Base-by-base conservation (phyloP, 495 filamentous ascomycete genomes). In the Hypoxylon fragiforme region DNA sequence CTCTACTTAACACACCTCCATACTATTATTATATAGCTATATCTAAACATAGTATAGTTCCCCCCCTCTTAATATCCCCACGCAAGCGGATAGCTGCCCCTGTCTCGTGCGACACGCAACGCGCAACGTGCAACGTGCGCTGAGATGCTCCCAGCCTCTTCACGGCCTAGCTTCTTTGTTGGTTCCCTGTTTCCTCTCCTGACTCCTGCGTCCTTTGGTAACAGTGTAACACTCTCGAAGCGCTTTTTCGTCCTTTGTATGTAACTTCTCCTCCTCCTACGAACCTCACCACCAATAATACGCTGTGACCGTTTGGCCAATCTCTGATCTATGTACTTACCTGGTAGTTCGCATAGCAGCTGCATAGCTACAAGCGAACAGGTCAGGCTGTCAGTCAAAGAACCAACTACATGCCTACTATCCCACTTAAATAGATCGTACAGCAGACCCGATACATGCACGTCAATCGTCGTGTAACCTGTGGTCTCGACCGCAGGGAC, bases 91-190 rank as follows among this genome's bases (percentile, higher is more conserved):
- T 34, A 34, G 31, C 31, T 34, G 3, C 31, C 24, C 24, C 24
- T 7, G 12, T 12, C 31, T 34, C 41, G 41, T 44, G 41, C 41
- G 26, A 44, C 41, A 26, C 31, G 41, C 41, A 44, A 44, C 41
- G 41, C 19, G 26, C 41, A n/a, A n/a, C 41, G 41, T 44, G 41
- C 41, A 44, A 44, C 41, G 41, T 32, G 26, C 41, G 22, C 76
- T 14, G 73, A 61, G 12, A 57, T 70, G 16, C 65, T 65, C 16
- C 65, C 69, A 11, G 46, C n/a, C 21, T 15, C 20, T 12, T 50
- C 41, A 34, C 9, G 47, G 35, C 34, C 22, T 40, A 28, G 28
- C 24, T 36, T 28, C 24, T 9, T 28, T n/a, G n/a, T n/a, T 28
- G 4, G 24, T 9, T 28, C 38, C 47, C 24, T 32, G 36, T 41